Conservation (phyloP, 768 basidiomycete species). For the Kwoniella sp. region DNA sequence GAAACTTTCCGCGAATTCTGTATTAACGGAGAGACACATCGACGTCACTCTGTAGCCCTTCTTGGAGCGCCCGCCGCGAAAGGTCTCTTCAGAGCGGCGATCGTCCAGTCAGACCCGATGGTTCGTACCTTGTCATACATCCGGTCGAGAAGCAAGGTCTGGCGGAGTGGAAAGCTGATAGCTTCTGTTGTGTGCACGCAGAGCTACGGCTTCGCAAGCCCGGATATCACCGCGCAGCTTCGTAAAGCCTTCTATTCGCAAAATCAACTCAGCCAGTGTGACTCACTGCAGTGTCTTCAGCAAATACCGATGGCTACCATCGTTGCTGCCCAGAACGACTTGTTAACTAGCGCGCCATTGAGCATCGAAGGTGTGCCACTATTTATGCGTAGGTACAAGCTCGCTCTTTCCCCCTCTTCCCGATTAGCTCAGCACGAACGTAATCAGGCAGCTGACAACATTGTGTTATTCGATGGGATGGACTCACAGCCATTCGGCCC, state of each 20-base stretch:
- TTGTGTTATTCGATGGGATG: too few relatives aligned
- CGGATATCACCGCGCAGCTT: conserved; percentile 63
- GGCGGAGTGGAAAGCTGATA: neutral
- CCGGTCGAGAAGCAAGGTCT: neutral
- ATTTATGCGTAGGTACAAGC: conserved; percentile 31
- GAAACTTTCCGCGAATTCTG: too few relatives aligned
- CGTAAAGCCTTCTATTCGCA: conserved; percentile 56
- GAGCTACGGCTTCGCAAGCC: conserved; percentile 67
- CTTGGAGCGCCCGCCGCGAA: conserved; percentile 72
- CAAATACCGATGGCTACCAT: conserved; percentile 62
- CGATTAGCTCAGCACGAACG: too few relatives aligned
- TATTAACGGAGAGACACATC: neutral
- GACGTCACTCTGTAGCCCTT: conserved; percentile 61
- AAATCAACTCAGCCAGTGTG: conserved; percentile 49
- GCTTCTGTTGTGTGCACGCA: too few relatives aligned
- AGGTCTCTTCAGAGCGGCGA: conserved; percentile 73
- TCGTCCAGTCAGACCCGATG: conserved; percentile 86
- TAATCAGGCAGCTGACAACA: too few relatives aligned
- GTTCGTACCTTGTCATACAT: conserved; percentile 55
- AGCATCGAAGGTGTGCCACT: conserved; percentile 31
- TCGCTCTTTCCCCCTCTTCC: neutral
- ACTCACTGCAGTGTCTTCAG: conserved; percentile 62
- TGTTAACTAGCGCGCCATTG: conserved; percentile 25
- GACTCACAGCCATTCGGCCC: conserved; percentile 58
- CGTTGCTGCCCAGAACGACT: conserved; percentile 60